Conservation (phyloP, 352 stramenopile species). For the Phytopythium helicoides region DNA sequence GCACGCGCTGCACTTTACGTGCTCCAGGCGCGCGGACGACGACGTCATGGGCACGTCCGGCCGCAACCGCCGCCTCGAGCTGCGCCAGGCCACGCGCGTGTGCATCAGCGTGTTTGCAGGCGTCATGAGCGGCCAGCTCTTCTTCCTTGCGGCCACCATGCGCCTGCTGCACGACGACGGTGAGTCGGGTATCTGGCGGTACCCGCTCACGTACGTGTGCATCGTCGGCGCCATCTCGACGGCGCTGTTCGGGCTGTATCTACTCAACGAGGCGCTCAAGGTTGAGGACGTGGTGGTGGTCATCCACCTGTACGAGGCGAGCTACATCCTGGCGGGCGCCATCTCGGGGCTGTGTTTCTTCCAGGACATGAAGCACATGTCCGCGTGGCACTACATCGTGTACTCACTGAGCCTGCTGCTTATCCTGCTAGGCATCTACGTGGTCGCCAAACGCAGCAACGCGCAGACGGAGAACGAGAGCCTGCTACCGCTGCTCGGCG, state of each 20-base stretch:
- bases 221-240: slow-evolving; percentile 59
- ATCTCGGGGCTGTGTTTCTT: slow-evolving; percentile 83
- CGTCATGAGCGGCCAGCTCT: slow-evolving; percentile 75
- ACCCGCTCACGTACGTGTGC: slow-evolving; percentile 69
- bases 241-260: slow-evolving; percentile 62
- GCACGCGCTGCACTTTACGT: slow-evolving; percentile 51
- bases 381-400: slow-evolving; percentile 65
- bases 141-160: slow-evolving; percentile 72
- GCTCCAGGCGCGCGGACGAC: slow-evolving; percentile 3
- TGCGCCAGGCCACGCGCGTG: slow-evolving; percentile 21
- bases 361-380: slow-evolving; percentile 65
- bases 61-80: slow-evolving; percentile 17
- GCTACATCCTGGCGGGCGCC: slow-evolving; percentile 70
- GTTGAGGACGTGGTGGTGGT: slow-evolving; percentile 81
- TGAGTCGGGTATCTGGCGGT: slow-evolving; percentile 37
- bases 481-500: slow-evolving; percentile 50
- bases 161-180: slow-evolving; percentile 56
- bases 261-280: slow-evolving; percentile 78
- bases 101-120: slow-evolving; percentile 63
- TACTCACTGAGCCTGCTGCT: slow-evolving; percentile 69
- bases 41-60: slow-evolving; percentile 1
- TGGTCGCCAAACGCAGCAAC: slow-evolving; percentile 55
- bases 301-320: slow-evolving; percentile 83
- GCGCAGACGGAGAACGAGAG: slow-evolving; percentile 37
- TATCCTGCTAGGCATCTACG: slow-evolving; percentile 73